phyloP scores from a whole-genome alignment of 495 filamentous ascomycete species.

The Penicillium desertorum region DNA sequence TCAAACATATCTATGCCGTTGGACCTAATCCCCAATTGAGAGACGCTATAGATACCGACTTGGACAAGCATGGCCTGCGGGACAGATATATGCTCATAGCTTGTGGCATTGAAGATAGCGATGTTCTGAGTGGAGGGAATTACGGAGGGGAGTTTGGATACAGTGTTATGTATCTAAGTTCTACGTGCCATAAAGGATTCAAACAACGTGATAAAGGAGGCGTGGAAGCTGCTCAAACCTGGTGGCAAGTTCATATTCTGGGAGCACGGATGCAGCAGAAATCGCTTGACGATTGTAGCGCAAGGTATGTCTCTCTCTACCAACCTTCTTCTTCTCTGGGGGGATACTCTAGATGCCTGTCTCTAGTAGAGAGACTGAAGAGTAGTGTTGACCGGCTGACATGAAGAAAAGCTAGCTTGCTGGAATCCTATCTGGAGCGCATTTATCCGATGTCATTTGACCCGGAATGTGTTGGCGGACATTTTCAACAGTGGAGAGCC shows the following conservation, averaged over 20 bases:
- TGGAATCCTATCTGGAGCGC: conserved; percentile 29
- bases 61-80: conserved; percentile 27
- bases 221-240: conserved; percentile 34
- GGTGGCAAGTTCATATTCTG: conserved; percentile 45
- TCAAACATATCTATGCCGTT: conserved; percentile 44
- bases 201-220: conserved; percentile 23
- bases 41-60: conserved; percentile 22
- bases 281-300: conserved; percentile 27
- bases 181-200: conserved; percentile 30
- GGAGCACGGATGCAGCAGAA: conserved; percentile 38
- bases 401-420: conserved; percentile 19
- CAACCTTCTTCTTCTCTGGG: too few species aligned
- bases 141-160: conserved; percentile 37
- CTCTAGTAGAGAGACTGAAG: not conserved
- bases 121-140: conserved; percentile 37
- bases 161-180: conserved; percentile 32
- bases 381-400: too few species aligned
- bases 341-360: not conserved
- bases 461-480: conserved; percentile 22
- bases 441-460: conserved; percentile 27
- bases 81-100: conserved; percentile 42
- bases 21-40: conserved; percentile 41
- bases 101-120: conserved; percentile 40
- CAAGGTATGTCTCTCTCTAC: conserved; percentile 26
- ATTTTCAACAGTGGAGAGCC: conserved; percentile 26